Percentiles rank a stretch among this genome's conserved stretches.
phyloP scores from a whole-genome alignment of 2,329 filamentous ascomycete genomes.

The Colletotrichum orchidophilum region DNA sequence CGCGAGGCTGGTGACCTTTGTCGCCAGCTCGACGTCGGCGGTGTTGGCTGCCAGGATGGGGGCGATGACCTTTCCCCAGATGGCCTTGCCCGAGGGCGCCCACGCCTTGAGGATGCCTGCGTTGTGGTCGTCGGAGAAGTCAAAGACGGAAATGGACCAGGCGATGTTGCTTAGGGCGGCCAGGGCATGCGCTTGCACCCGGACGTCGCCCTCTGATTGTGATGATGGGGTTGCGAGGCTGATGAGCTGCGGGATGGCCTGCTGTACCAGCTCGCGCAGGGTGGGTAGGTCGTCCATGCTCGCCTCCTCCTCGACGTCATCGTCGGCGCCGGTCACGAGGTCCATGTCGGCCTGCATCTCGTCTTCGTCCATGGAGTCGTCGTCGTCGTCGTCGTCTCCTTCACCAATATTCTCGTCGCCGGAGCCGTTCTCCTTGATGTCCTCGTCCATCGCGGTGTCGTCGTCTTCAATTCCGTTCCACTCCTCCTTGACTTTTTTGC shows the following conservation, averaged over 20 bases:
- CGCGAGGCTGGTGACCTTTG: conserved; percentile 70
- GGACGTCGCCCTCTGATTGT: conserved; percentile 50
- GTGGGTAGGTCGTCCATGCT: conserved; percentile 63
- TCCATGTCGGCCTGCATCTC: conserved; percentile 73
- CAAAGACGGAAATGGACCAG: conserved; percentile 71
- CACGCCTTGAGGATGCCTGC: conserved; percentile 62
- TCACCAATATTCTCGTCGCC: conserved; percentile 48
- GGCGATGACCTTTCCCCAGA: conserved; percentile 67
- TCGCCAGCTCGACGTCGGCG: conserved; percentile 69
- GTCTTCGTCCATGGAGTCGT: conserved; percentile 65
- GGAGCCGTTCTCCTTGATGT: conserved; percentile 44
- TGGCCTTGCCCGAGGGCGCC: conserved; percentile 60
- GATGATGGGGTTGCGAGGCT: conserved; percentile 54
- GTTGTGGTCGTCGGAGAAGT: conserved; percentile 65
- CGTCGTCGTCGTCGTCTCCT: conserved; percentile 49
- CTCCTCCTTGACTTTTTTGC: conserved; percentile 46
- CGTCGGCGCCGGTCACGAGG: conserved; percentile 63
- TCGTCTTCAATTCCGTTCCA: conserved; percentile 52
- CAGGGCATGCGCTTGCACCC: conserved; percentile 63
- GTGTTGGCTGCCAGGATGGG: conserved; percentile 69
- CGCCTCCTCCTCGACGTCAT: conserved; percentile 51
- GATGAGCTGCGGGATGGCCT: conserved; percentile 59
- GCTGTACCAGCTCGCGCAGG: conserved; percentile 56
- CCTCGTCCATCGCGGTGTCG: conserved; percentile 50
- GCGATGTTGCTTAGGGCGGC: conserved; percentile 73